A percentile compares a stretch with the other conserved stretches of the same genome.
These are phyloP conservation scores for Pythium guiyangense DNA, from an alignment of 352 stramenopile species.

Conservation along the genomic window DNA sequence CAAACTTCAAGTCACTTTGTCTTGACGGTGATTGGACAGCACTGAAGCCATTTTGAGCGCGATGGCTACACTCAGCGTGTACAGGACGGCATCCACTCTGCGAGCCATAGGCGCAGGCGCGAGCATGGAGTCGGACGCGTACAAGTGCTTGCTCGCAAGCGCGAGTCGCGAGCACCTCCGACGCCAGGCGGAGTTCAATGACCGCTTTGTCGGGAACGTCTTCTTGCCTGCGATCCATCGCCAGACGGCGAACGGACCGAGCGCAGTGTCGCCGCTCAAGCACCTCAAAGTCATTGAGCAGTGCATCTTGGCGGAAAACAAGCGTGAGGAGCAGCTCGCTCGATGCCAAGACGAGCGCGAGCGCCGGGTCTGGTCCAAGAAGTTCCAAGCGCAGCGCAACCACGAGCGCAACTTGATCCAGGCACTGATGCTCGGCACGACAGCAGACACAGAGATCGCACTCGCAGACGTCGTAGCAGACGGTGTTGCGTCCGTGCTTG, in stretches of 20 bases:
- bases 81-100: no score
- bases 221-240: constrained; percentile 49
- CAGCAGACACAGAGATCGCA: constrained; percentile 22
- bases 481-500: background rate
- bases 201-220: constrained; percentile 52
- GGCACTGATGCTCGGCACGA: constrained; percentile 43
- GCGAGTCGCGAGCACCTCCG: constrained; percentile 40
- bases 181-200: constrained; percentile 33
- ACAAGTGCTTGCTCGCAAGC: constrained; percentile 44
- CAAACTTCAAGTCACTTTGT: no score
- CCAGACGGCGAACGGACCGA: constrained; percentile 13
- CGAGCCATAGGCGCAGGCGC: no score
- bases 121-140: constrained; percentile 27
- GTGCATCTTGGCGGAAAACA: constrained; percentile 68
- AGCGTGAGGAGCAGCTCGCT: constrained; percentile 49
- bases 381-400: constrained; percentile 50
- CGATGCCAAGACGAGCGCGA: constrained; percentile 45
- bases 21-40: no score
- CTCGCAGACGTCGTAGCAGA: constrained; percentile 24
- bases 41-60: no score
- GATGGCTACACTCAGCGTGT: no score
- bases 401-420: constrained; percentile 56
- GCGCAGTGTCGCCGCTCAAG: constrained; percentile 30
- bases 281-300: constrained; percentile 71
- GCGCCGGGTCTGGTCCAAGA: constrained; percentile 39